Conservation (phyloP, 2,329 filamentous ascomycete genomes). For the Geosmithia morbida region DNA sequence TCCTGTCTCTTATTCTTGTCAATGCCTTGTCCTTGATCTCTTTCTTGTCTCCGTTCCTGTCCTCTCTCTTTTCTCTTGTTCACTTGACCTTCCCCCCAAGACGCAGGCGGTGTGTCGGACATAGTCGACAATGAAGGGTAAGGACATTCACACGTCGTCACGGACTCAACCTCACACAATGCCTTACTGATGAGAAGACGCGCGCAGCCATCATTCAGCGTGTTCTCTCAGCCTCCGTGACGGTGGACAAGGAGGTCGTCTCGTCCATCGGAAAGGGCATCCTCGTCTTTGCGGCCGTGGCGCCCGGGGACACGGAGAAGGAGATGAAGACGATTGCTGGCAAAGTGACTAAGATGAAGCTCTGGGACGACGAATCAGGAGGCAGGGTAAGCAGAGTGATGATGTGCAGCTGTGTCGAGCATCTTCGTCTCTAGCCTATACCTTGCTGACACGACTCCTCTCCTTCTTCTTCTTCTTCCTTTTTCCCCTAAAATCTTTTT, state of each 20-base stretch:
- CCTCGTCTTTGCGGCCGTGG: slow-evolving; percentile 82
- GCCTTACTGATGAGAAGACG: slow-evolving; percentile 5
- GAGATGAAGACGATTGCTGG: slow-evolving; percentile 71
- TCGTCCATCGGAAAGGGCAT: slow-evolving; percentile 86
- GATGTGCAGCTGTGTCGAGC: background rate
- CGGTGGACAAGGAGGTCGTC: slow-evolving; percentile 78
- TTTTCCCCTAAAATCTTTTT: too few species aligned
- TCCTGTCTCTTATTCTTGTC: too few species aligned
- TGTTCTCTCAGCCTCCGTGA: slow-evolving; percentile 89
- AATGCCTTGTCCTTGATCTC: too few species aligned
- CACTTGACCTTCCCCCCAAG: background rate
- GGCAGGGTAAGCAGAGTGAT: slow-evolving; percentile 34
- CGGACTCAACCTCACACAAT: background rate
- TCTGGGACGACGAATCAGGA: slow-evolving; percentile 77
- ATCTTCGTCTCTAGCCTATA: background rate
- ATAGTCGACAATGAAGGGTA: slow-evolving; percentile 2
- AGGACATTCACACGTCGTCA: background rate
- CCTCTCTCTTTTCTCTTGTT: background rate
- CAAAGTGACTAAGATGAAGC: slow-evolving; percentile 77
- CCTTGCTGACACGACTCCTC: background rate
- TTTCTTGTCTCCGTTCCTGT: background rate
- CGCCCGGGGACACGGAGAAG: slow-evolving; percentile 77
- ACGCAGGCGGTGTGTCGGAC: background rate
- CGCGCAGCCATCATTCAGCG: slow-evolving; percentile 73
- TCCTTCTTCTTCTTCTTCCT: background rate